phyloP scores from a whole-genome alignment of 2,329 filamentous ascomycete species.

The Aspergillus puulaauensis region DNA sequence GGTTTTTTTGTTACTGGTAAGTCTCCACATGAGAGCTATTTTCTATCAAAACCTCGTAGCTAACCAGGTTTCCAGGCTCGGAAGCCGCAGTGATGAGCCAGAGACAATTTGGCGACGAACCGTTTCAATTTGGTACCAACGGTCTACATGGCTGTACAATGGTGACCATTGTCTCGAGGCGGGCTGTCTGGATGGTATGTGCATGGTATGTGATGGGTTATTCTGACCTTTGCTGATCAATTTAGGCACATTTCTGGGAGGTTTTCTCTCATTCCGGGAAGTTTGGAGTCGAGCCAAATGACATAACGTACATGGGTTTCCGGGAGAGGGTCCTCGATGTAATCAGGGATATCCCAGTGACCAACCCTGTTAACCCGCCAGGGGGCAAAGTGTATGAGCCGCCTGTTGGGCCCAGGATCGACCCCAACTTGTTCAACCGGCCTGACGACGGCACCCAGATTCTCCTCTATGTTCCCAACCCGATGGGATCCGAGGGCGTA shows the following conservation, averaged over 20 bases:
- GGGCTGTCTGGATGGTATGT: not conserved
- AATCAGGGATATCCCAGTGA: not conserved
- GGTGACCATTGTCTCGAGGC: not conserved
- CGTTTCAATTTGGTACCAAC: not conserved
- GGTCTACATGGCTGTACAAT: not conserved
- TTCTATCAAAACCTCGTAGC: not conserved
- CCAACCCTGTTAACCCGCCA: not conserved
- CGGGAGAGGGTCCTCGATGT: not conserved
- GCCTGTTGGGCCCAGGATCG: not conserved
- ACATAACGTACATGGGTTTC: not conserved
- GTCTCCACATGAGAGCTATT: not conserved
- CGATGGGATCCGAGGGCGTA: rapidly evolving
- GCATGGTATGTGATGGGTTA: not conserved
- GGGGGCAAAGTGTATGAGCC: not conserved
- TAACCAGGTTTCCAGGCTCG: not conserved
- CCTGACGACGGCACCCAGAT: not conserved
- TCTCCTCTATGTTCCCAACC: not conserved
- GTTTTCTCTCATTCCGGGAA: not conserved
- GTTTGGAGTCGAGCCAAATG: not conserved
- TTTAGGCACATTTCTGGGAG: not conserved
- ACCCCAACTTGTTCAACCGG: not conserved
- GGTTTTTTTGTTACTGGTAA: not conserved
- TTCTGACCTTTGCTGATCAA: not conserved
- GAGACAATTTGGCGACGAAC: not conserved
- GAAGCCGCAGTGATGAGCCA: not conserved